Conservation (phyloP, 495 filamentous ascomycete genomes). For the Peziza echinospora region DNA sequence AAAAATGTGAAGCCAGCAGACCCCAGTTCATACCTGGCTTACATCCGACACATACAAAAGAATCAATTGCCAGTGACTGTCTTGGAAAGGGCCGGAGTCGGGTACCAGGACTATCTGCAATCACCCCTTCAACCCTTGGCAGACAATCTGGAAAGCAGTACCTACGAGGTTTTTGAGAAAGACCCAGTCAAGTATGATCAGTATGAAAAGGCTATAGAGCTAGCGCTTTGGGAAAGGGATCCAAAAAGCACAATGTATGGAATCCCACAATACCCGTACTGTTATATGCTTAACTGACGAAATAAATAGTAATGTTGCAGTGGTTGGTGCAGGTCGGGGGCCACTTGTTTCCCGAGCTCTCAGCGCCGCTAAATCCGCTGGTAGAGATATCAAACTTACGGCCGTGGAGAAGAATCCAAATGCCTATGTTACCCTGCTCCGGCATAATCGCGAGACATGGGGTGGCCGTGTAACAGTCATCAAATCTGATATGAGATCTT, state of each 20-base stretch:
- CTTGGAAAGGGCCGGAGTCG: conserved; percentile 49
- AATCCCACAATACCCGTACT: background rate
- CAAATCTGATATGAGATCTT: conserved; percentile 91
- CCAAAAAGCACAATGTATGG: conserved; percentile 19
- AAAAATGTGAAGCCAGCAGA: conserved; percentile 30
- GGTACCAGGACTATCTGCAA: conserved; percentile 88
- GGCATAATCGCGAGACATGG: conserved; percentile 66
- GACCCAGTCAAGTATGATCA: conserved; percentile 95
- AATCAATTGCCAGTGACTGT: conserved; percentile 43
- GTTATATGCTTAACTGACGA: background rate
- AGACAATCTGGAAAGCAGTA: conserved; percentile 89
- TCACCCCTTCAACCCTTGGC: conserved; percentile 83
- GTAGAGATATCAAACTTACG: conserved; percentile 62
- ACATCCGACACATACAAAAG: conserved; percentile 63
- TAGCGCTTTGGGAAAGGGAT: conserved; percentile 62
- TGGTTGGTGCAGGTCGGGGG: conserved; percentile 80
- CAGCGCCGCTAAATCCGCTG: conserved; percentile 50
- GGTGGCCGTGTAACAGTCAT: conserved; percentile 53
- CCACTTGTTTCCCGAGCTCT: conserved; percentile 74
- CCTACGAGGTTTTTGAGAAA: conserved; percentile 97
- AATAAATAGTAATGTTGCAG: conserved; percentile 43
- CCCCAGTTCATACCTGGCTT: conserved; percentile 47
- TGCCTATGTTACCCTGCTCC: conserved; percentile 74
- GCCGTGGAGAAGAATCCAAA: conserved; percentile 97
- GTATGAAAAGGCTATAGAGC: conserved; percentile 67